Evolutionary conservation across 257 asterid species (phyloP).

Genomic region (Linderniella brevidens): DNA sequence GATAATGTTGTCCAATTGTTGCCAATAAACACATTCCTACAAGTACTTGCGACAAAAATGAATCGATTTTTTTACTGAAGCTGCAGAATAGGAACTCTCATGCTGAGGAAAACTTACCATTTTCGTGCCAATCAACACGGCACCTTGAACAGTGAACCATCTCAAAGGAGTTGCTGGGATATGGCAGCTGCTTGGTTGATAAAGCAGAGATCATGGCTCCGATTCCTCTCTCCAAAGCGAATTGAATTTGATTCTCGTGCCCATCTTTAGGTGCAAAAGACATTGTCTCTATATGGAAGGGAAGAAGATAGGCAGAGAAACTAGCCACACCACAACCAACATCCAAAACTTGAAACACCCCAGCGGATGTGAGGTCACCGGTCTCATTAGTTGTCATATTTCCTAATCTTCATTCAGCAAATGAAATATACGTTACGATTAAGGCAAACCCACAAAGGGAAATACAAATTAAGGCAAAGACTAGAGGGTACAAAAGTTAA

Average conservation of each 20-base stretch:
- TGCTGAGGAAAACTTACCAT: slow-evolving; percentile 27
- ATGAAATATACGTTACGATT: slow-evolving; percentile 1
- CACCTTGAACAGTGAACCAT: slow-evolving; percentile 96
- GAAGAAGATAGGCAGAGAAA: slow-evolving; percentile 89
- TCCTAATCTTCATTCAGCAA: slow-evolving; percentile 54
- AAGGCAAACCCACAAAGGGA: neutral
- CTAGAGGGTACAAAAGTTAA: neutral
- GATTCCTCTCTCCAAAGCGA: slow-evolving; percentile 85
- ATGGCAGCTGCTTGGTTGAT: slow-evolving; percentile 75
- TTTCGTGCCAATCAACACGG: slow-evolving; percentile 82
- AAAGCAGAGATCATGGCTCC: slow-evolving; percentile 74
- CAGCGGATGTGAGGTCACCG: slow-evolving; percentile 64
- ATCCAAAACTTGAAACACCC: slow-evolving; percentile 74
- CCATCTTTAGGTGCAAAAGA: slow-evolving; percentile 93
- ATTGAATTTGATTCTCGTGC: slow-evolving; percentile 91
- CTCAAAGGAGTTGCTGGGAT: slow-evolving; percentile 74
- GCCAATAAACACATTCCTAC: neutral
- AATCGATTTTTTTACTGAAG: too few species aligned
- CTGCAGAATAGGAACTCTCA: too few species aligned
- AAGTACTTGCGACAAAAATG: neutral
- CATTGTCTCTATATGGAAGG: slow-evolving; percentile 64
- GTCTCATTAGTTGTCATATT: slow-evolving; percentile 61
- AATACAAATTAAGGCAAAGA: neutral
- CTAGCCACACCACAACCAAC: slow-evolving; percentile 97
- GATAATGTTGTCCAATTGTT: too few species aligned